A percentile compares a stretch with the other conserved stretches of the same genome.
Conservation (phyloP, 2,329 filamentous ascomycete genomes). For the Fusarium sambucinum region DNA sequence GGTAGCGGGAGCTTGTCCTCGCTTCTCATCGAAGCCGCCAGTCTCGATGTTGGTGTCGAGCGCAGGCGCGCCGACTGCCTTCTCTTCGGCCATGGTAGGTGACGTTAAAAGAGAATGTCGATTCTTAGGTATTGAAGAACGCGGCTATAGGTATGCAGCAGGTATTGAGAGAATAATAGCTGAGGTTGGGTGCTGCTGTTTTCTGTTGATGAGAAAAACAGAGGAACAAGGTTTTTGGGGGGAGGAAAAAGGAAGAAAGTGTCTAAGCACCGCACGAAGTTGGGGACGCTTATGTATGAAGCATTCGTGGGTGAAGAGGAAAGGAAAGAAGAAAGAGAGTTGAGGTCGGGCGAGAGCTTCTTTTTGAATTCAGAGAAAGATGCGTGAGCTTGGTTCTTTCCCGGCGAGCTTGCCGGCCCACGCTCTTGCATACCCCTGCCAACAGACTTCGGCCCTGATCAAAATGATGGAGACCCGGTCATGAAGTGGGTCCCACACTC, state of each 20-base stretch:
- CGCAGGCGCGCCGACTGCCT: constrained; percentile 65
- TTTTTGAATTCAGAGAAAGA: constrained; percentile 55
- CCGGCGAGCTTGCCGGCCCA: constrained; percentile 47
- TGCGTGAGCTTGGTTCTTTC: constrained; percentile 42
- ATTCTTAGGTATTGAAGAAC: constrained; percentile 37
- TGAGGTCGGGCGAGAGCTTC: constrained; percentile 52
- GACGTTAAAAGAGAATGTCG: constrained; percentile 24
- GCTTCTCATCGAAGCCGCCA: constrained; percentile 75
- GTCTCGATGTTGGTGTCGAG: constrained; percentile 74
- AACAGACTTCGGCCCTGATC: constrained; percentile 47
- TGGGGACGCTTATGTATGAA: constrained; percentile 59
- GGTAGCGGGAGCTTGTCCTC: constrained; percentile 52
- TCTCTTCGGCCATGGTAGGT: constrained; percentile 66
- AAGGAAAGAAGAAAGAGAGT: constrained; percentile 52
- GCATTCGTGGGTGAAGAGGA: constrained; percentile 64
- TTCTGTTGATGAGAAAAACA: constrained; percentile 37
- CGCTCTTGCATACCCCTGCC: constrained; percentile 41
- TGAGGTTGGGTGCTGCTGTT: constrained; percentile 40
- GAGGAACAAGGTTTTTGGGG: constrained; percentile 45
- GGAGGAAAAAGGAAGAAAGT: constrained; percentile 47
- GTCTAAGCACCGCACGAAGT: constrained; percentile 64
- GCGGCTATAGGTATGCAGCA: constrained; percentile 45
- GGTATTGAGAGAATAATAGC: constrained; percentile 28
- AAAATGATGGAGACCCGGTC: constrained; percentile 40
- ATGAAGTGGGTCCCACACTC: constrained; percentile 32